A percentile compares a stretch with the other conserved stretches of the same genome.
Conservation (phyloP, 2,329 filamentous ascomycete species). For the Penicillium verrucosum region DNA sequence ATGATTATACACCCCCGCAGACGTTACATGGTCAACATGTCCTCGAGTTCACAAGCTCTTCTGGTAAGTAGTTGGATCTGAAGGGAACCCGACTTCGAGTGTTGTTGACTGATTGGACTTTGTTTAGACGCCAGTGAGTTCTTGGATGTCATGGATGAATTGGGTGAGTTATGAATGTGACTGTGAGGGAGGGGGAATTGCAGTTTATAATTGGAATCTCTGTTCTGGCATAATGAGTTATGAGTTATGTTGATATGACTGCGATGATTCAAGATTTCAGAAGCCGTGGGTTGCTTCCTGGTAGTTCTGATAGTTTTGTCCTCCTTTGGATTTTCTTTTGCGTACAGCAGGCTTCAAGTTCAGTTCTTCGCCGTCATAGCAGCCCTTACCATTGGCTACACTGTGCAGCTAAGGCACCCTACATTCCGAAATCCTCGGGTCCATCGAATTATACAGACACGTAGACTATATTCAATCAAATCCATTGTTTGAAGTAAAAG, state of each 20-base stretch:
- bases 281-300: not conserved
- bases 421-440: not conserved
- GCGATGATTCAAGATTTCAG: slow-evolving; percentile 20
- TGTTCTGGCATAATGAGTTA: slow-evolving; percentile 15
- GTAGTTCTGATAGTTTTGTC: not conserved
- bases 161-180: slow-evolving; percentile 13
- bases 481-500: not conserved
- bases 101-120: slow-evolving; percentile 8
- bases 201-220: slow-evolving; percentile 1
- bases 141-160: slow-evolving; percentile 31
- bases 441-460: not conserved
- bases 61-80: slow-evolving; percentile 25
- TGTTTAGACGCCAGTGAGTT: slow-evolving; percentile 41
- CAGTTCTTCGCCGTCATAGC: not conserved
- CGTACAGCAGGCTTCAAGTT: not conserved
- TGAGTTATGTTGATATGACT: slow-evolving; percentile 24
- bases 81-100: not conserved
- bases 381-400: not conserved
- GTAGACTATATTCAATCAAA: not conserved
- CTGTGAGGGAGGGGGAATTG: not conserved
- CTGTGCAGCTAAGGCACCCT: not conserved
- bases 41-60: slow-evolving; percentile 36
- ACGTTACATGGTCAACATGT: slow-evolving; percentile 38
- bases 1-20: slow-evolving; percentile 45
- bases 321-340: not conserved